phyloP scores from a whole-genome alignment of 1,139 yeast genomes.

The Saccharomycopsis crataegensis region DNA sequence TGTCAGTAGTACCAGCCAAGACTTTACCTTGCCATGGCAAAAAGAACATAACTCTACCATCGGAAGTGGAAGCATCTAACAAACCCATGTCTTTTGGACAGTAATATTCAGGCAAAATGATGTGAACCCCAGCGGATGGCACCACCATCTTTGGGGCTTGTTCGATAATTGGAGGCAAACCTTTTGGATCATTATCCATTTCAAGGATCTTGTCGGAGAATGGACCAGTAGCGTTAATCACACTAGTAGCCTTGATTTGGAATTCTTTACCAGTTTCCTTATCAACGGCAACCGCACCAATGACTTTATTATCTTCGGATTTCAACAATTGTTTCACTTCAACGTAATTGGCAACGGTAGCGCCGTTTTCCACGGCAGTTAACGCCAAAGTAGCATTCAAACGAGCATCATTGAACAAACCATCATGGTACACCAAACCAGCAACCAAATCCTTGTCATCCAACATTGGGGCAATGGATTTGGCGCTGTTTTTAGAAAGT shows the following conservation, averaged over 20 bases:
- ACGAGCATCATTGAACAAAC: slow-evolving; percentile 88
- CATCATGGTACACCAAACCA: slow-evolving; percentile 90
- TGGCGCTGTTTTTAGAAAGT: slow-evolving; percentile 59
- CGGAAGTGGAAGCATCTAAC: slow-evolving; percentile 86
- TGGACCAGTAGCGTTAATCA: slow-evolving; percentile 94
- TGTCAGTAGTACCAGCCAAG: slow-evolving; percentile 93
- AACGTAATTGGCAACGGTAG: slow-evolving; percentile 82
- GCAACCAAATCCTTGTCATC: slow-evolving; percentile 78
- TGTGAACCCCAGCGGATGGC: slow-evolving; percentile 91
- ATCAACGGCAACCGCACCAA: slow-evolving; percentile 73
- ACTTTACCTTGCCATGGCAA: slow-evolving; percentile 98
- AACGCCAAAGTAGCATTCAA: slow-evolving; percentile 82
- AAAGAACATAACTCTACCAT: slow-evolving; percentile 95
- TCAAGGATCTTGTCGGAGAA: slow-evolving; percentile 78
- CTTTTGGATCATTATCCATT: slow-evolving; percentile 71
- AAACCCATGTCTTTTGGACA: slow-evolving; percentile 86
- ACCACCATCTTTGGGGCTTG: slow-evolving; percentile 73
- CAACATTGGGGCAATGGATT: slow-evolving; percentile 81
- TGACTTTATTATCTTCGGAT: slow-evolving; percentile 51
- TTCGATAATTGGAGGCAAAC: slow-evolving; percentile 47
- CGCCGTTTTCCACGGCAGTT: slow-evolving; percentile 82
- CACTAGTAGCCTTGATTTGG: slow-evolving; percentile 58
- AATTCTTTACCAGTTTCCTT: slow-evolving; percentile 61
- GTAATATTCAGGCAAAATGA: slow-evolving; percentile 86
- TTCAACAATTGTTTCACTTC: slow-evolving; percentile 73